Evolutionary conservation across 495 filamentous ascomycete species (phyloP).

Genomic region (Aspergillus panamensis): DNA sequence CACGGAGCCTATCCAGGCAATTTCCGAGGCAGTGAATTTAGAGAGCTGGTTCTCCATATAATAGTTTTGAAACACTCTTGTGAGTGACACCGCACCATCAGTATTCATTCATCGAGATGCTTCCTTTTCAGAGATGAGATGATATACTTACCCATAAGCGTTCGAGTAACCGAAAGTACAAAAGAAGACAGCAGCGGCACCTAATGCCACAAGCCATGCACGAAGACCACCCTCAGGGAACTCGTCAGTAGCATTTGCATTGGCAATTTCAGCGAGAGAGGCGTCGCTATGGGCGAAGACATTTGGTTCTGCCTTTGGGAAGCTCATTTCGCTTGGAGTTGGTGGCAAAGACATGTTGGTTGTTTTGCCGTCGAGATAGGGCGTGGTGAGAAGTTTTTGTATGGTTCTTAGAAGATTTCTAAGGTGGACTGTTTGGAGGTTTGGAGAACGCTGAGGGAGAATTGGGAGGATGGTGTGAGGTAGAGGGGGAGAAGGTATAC

Average conservation of each 20-base stretch:
- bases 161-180: constrained; percentile 47
- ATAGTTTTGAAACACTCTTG: constrained; percentile 31
- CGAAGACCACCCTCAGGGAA: constrained; percentile 28
- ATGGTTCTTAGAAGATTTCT: too few relatives aligned
- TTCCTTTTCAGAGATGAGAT: not conserved
- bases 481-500: not conserved
- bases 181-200: constrained; percentile 27
- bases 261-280: not conserved
- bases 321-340: not conserved
- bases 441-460: not conserved
- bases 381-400: too few relatives aligned
- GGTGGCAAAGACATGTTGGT: not conserved
- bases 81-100: not conserved
- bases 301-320: not conserved
- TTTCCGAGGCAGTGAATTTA: constrained; percentile 11
- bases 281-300: not conserved
- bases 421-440: not conserved
- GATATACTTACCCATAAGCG: constrained; percentile 4
- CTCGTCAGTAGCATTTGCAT: not conserved
- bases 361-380: not conserved
- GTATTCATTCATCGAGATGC: too few relatives aligned
- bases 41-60: constrained; percentile 24
- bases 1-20: constrained; percentile 55
- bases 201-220: constrained; percentile 34
- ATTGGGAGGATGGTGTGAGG: not conserved